Evolutionary conservation across 2,329 filamentous ascomycete species (phyloP), one percentile per base, ranked within the genome.

Genomic region (Cyclaneusma minus): DNA sequence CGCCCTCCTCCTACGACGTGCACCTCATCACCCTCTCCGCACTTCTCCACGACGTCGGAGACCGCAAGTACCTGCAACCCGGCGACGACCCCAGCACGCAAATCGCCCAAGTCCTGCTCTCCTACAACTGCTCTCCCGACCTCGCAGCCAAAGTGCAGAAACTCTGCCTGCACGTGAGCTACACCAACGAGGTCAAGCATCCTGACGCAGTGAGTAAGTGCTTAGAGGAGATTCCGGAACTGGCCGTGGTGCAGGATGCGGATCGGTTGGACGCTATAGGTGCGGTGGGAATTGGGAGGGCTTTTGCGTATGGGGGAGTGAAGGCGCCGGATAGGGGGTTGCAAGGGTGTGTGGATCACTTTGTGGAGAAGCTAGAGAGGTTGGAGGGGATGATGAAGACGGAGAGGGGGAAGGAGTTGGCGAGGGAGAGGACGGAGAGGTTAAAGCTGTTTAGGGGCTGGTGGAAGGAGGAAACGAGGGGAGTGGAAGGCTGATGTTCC

Each of bases 251-350:
- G 16, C 85, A 94, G 53, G 87, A 94, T 50, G 85, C 85, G 4
- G 87, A 94, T 55, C 64, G 85, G 5, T 58, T 95, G n/a, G 87
- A 95, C 52, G 80, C 84, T 4, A 73, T 94, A 25, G 87, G 85
- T 1, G 82, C 80, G 0, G 68, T 94, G 16, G 87, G 87, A 1
- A 74, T 93, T 30, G 85, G 69, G 3, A 60, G 87, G 22, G 69
- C 68, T 21, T 85, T 89, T 47, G 72, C 76, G 0, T 94, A 72
- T 47, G 70, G 77, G 0, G 84, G 76, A 0, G 75, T 72, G 7
- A 69, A 64, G 48, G 30, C 28, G n/a, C n/a, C n/a, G n/a, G n/a
- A n/a, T n/a, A n/a, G n/a, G n/a, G n/a, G n/a, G n/a, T n/a, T n/a
- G n/a, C n/a, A n/a, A n/a, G n/a, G n/a, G n/a, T n/a, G n/a, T n/a